Base-by-base conservation (phyloP, 2,329 filamentous ascomycete species). In the Myriosclerotinia duriaeana region DNA sequence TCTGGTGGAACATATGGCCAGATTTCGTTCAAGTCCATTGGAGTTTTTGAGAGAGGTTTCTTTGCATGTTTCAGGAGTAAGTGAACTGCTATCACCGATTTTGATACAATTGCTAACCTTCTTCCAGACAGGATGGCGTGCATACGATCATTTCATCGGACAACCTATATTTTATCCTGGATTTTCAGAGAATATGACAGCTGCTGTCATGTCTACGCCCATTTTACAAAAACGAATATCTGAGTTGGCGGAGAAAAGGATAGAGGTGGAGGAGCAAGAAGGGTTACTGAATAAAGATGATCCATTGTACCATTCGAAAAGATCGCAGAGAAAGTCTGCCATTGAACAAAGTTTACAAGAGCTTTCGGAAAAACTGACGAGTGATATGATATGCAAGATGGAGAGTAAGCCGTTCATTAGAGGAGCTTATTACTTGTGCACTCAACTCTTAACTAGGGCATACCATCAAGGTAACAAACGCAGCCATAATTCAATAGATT, bases 381-480 rank as follows among this genome's bases (percentile, higher is more conserved):
- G 97, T 75, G 87, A 89, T 70, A 98, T 99, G 95, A 97, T 99
- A 69, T 98, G 94, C 85, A 99, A 99, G 79, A 94, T 98, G 84
- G 95, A 99, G 78, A 96, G 90, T 82, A 96, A 93, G 76, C 82
- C 86, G 2, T 98, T 98, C 75, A 97, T 99, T 72, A 84, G 95
- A 59, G 87, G 92, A 34, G 94, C 95, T 56, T 98, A 98, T 77
- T 99, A 97, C 77, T 76, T 97, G 50, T 83, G 83, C 58, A 96
- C 93, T 1, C 94, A 98, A 78, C 83, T 98, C 56, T 82, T 98
- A 69, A 96, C 94, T 5, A 83, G 95, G 68, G 94, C 95, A 7
- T 99, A 99, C 77, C 93, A 98, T 75, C 94, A 98, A 80, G 95
- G 92, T 80, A 73, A 72, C 73, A 62, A 11, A 26, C 22, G 52